phyloP scores from a whole-genome alignment of 768 basidiomycete genomes.

The Leccinum barrowsii region DNA sequence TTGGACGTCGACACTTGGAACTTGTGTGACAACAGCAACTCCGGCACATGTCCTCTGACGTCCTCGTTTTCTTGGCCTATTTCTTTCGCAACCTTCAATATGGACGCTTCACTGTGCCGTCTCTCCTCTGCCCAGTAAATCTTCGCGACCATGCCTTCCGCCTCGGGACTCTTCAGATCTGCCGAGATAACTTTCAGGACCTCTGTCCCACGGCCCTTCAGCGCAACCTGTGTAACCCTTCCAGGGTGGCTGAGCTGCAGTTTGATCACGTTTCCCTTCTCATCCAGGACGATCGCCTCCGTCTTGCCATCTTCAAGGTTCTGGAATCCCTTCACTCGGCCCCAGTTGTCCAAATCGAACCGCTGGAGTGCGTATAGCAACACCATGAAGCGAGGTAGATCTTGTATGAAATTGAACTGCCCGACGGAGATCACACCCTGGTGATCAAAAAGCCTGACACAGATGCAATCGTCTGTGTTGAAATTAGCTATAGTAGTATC shows the following conservation, averaged over 20 bases:
- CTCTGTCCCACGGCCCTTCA: neutral
- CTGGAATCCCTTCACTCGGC: neutral
- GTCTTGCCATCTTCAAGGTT: neutral
- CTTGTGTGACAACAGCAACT: neutral
- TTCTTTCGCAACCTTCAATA: neutral
- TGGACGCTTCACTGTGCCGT: neutral
- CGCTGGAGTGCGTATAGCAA: neutral
- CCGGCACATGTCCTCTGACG: neutral
- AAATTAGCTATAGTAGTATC: neutral
- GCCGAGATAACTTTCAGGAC: neutral
- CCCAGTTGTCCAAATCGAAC: neutral
- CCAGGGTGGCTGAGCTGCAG: neutral
- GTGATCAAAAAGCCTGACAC: neutral
- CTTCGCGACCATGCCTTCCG: neutral
- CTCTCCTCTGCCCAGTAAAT: neutral
- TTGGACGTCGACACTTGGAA: neutral
- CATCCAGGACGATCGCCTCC: neutral
- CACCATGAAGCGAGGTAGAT: neutral
- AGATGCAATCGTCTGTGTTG: neutral
- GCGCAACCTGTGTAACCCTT: neutral
- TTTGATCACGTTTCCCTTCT: neutral
- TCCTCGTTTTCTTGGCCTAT: neutral
- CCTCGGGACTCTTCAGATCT: too few relatives aligned
- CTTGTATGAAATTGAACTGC: neutral
- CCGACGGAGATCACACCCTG: neutral